Evolutionary conservation across 257 asterid species (phyloP).

Genomic region (Solanum dulcamara): DNA sequence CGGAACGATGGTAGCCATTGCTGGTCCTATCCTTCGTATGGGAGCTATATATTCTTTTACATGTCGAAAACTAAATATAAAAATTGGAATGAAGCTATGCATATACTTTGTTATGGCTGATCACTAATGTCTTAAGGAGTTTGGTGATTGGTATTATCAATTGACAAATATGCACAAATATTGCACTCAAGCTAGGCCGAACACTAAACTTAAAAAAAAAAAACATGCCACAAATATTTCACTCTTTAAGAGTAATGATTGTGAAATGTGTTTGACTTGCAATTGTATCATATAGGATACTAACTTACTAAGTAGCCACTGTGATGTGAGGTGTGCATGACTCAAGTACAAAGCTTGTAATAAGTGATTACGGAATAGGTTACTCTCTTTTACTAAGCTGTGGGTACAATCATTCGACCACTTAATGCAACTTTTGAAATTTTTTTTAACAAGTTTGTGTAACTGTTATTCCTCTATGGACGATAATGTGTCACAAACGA

Average conservation of each 20-base stretch:
- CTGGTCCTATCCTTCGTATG: too few species aligned
- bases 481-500: background rate
- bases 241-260: background rate
- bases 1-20: too few species aligned
- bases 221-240: background rate
- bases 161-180: background rate
- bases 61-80: background rate
- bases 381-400: background rate
- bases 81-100: background rate
- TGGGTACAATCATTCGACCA: background rate
- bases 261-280: background rate
- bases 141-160: background rate
- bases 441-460: too few species aligned
- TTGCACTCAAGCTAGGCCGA: background rate
- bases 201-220: background rate
- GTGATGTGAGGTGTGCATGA: background rate
- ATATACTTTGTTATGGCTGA: background rate
- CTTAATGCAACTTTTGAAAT: background rate
- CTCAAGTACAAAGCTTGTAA: background rate
- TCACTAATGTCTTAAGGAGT: background rate
- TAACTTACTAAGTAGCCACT: background rate
- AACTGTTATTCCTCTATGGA: background rate
- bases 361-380: background rate
- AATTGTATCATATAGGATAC: background rate
- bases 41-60: background rate